Base-by-base conservation (phyloP, 2,329 filamentous ascomycete genomes). In the Orbilia javanica region DNA sequence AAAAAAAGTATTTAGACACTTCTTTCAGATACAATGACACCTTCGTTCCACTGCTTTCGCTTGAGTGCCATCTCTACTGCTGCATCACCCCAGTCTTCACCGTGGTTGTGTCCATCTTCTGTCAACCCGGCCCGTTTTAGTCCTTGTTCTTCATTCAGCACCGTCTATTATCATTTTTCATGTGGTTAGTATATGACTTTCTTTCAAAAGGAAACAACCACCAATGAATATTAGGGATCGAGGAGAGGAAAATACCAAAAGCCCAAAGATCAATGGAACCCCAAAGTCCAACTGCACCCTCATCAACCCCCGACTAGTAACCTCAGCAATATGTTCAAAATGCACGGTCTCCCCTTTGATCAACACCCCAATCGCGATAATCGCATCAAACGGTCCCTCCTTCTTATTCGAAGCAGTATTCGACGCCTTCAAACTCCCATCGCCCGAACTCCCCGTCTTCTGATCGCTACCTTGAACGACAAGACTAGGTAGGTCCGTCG, bases 281-380 rank as follows among this genome's bases (percentile, higher is more conserved):
- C 93, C 92, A 8, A 90, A 90, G 84, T 99, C 95, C 69, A 98
- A 87, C 84, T 97, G 94, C 75, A 98, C 90, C 80, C 93, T 90
- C 96, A 99, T 99, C 79, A 99, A 88, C 5, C 93, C 96, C 79
- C 97, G 93, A 73, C 90, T 93, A 5, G 96, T 94, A 46, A 93
- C 90, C 80, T 98, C 96, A 48, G 94, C 89, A 82, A 99, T 99
- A 86, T 99, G 98, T 86, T 99, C 96, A 83, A 99, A 99, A 86
- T 99, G 96, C 94, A 97, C 97, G 5, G 96, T 98, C 85, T 97
- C 93, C 84, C 96, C 96, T 87, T 99, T 99, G 86, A 99, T 97
- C 79, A 99, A 89, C 71, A 97, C 94, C 70, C 96, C 96, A 81
- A 99, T 92, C 66, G 96, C 94, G 81, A 99, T 94, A 80, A 99